A percentile compares a stretch with the other conserved stretches of the same genome.
phyloP scores from a whole-genome alignment of 1,139 yeast species.

The Kazachstania sp. region DNA sequence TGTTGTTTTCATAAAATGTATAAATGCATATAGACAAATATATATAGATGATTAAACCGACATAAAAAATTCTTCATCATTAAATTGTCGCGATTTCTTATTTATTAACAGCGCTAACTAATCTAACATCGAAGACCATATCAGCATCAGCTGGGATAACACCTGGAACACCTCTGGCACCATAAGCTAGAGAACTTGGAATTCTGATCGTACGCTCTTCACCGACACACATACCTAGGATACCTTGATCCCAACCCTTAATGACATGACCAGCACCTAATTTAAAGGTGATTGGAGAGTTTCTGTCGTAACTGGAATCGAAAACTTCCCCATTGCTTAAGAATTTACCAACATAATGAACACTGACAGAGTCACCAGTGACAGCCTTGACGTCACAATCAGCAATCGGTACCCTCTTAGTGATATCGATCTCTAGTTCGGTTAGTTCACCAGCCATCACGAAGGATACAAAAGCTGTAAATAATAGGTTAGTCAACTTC shows the following conservation, averaged over 20 bases:
- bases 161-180: conserved; percentile 66
- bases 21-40: not conserved
- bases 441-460: conserved; percentile 20
- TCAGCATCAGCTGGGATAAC: conserved; percentile 69
- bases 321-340: conserved; percentile 56
- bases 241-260: conserved; percentile 83
- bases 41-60: not conserved
- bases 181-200: conserved; percentile 73
- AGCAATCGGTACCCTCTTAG: conserved; percentile 39
- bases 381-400: conserved; percentile 50
- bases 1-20: not conserved
- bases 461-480: conserved; percentile 4
- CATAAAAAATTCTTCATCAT: not conserved
- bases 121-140: conserved; percentile 50
- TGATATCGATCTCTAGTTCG: conserved; percentile 33
- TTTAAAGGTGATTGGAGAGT: conserved; percentile 56
- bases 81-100: not conserved
- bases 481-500: conserved; percentile 6
- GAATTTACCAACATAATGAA: conserved; percentile 68
- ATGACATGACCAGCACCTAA: conserved; percentile 75
- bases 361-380: conserved; percentile 56
- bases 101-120: conserved; percentile 30
- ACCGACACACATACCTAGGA: conserved; percentile 74
- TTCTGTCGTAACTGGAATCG: conserved; percentile 64
- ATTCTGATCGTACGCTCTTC: conserved; percentile 72